phyloP scores from a whole-genome alignment of 345 rosid genomes.

The Physaria fendleri region DNA sequence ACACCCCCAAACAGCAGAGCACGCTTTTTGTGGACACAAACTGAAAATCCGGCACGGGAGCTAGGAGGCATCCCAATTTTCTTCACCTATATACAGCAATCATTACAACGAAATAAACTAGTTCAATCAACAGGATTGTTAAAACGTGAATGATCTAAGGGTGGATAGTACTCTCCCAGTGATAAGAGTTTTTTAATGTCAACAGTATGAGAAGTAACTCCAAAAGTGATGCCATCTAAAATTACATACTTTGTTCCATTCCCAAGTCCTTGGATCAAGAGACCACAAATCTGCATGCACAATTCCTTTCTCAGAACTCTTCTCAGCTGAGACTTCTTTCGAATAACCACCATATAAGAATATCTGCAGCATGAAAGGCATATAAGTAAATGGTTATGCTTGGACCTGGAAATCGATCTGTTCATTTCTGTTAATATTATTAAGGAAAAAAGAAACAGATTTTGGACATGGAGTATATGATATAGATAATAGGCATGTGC shows the following conservation, averaged over 20 bases:
- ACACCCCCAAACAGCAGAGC: slow-evolving; percentile 95
- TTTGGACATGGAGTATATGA: background rate
- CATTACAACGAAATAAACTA: background rate
- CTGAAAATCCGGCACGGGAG: slow-evolving; percentile 87
- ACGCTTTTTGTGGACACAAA: slow-evolving; percentile 94
- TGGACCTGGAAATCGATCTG: too few species aligned
- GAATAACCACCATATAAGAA: slow-evolving; percentile 92
- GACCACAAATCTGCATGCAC: slow-evolving; percentile 96
- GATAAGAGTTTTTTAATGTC: background rate
- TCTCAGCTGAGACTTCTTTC: slow-evolving; percentile 82
- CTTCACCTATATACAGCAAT: slow-evolving; percentile 51
- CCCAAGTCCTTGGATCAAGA: slow-evolving; percentile 97
- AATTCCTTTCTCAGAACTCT: slow-evolving; percentile 80
- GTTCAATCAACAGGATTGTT: background rate
- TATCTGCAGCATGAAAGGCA: slow-evolving; percentile 39
- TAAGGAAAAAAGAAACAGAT: too few species aligned
- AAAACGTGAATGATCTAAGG: background rate
- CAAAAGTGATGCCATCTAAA: background rate
- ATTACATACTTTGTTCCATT: slow-evolving; percentile 86
- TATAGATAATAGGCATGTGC: slow-evolving; percentile 12
- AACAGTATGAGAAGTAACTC: background rate
- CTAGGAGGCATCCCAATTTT: slow-evolving; percentile 97
- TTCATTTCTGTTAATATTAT: too few species aligned
- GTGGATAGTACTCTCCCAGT: background rate
- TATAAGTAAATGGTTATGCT: background rate